These are phyloP conservation scores for Lizonia empirigonia DNA, from an alignment of 2,329 filamentous ascomycete genomes.

Conservation along the genomic window DNA sequence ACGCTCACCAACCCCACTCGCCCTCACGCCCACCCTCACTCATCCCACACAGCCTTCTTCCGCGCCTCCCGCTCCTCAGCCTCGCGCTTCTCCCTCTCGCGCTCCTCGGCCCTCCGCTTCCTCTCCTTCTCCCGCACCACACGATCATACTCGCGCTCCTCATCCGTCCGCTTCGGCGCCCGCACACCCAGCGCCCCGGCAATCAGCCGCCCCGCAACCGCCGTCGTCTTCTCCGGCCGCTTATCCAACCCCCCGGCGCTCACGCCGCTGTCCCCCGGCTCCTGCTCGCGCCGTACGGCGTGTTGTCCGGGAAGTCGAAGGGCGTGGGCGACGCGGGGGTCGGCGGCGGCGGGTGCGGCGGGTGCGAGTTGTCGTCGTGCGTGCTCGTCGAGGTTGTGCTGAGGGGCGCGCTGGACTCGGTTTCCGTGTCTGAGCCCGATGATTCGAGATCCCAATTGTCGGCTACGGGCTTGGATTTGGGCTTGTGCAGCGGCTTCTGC, in stretches of 20 bases:
- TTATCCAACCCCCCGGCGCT: conserved; percentile 25
- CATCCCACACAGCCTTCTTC: conserved; percentile 89
- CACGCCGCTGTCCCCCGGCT: conserved; percentile 33
- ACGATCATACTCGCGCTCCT: conserved; percentile 85
- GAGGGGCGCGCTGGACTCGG: conserved; percentile 36
- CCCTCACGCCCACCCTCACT: conserved; percentile 35
- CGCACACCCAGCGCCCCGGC: conserved; percentile 83
- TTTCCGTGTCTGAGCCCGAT: conserved; percentile 45
- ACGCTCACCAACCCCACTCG: not conserved
- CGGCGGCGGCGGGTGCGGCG: conserved; percentile 42
- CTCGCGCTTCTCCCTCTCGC: conserved; percentile 65
- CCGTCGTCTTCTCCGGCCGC: conserved; percentile 90
- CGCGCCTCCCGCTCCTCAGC: conserved; percentile 71
- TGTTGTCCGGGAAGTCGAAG: conserved; percentile 41
- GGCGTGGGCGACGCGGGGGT: conserved; percentile 44
- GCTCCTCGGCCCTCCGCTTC: conserved; percentile 74
- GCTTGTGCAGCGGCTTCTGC: conserved; percentile 38
- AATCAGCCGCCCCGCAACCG: conserved; percentile 87
- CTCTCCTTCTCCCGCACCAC: conserved; percentile 84
- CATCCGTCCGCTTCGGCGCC: conserved; percentile 80
- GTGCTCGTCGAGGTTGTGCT: conserved; percentile 20
- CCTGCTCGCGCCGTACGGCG: conserved; percentile 22
- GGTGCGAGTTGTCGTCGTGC: conserved; percentile 14
- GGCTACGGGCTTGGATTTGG: conserved; percentile 54
- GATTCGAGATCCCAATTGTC: conserved; percentile 82